Evolutionary conservation across 768 basidiomycete genomes (phyloP).

Genomic region (Crepidotus variabilis): DNA sequence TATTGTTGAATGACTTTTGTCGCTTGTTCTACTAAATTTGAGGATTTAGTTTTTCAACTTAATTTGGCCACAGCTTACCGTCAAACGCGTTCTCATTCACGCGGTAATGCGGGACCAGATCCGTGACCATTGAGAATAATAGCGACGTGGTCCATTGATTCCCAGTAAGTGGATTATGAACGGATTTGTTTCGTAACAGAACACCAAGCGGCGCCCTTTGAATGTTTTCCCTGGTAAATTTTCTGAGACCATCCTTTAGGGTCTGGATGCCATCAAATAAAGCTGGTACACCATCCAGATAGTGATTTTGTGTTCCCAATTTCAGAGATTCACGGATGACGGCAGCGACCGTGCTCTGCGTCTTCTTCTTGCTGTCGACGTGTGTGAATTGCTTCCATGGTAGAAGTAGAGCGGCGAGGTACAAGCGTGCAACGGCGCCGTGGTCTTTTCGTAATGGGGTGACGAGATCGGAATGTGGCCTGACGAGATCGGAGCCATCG

Average conservation of each 20-base stretch:
- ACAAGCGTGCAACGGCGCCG: conserved; percentile 57
- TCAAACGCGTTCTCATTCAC: conserved; percentile 34
- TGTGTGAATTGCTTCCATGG: conserved; percentile 65
- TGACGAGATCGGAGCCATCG: conserved; percentile 27
- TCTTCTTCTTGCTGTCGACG: conserved; percentile 60
- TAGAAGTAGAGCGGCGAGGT: conserved; percentile 70
- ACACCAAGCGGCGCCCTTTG: conserved; percentile 42
- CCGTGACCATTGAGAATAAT: conserved; percentile 72
- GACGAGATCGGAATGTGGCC: conserved; percentile 46
- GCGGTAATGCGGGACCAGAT: conserved; percentile 57
- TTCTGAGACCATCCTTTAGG: conserved; percentile 9
- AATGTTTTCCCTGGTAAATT: conserved; percentile 2
- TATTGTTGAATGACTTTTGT: conserved; percentile 54
- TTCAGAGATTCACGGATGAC: conserved; percentile 84
- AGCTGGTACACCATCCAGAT: conserved; percentile 68
- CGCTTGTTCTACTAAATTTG: conserved; percentile 37
- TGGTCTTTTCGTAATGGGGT: conserved; percentile 32
- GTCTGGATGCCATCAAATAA: conserved; percentile 51
- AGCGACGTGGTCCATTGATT: conserved; percentile 69
- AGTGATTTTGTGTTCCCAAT: conserved; percentile 74
- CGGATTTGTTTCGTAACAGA: conserved; percentile 58
- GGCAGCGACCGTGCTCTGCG: conserved; percentile 54
- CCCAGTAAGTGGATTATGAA: conserved; percentile 62
- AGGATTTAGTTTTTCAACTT: neutral
- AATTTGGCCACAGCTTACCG: conserved; percentile 28